Evolutionary conservation across 371 early-diverging fungal genomes (phyloP).

Genomic region (Syncephalastrum monosporum): DNA sequence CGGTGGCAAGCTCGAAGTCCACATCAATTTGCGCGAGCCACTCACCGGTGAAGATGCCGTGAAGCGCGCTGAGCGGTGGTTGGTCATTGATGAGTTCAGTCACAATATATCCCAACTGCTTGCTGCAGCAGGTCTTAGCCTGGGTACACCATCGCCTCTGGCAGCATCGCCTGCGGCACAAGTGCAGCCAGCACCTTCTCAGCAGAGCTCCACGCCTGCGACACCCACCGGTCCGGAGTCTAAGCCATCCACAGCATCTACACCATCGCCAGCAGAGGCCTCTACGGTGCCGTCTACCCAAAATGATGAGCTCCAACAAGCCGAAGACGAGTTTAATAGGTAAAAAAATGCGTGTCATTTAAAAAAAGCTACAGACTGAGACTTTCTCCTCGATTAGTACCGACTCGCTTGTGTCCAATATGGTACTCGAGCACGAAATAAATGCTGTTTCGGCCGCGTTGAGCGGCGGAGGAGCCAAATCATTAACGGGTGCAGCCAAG

Average conservation of each 20-base stretch:
- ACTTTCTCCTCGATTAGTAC: slow-evolving; percentile 44
- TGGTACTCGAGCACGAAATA: slow-evolving; percentile 77
- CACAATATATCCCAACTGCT: slow-evolving; percentile 24
- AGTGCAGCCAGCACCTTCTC: not conserved
- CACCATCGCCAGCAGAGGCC: slow-evolving; percentile 6
- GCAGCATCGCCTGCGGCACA: not conserved
- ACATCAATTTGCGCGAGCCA: slow-evolving; percentile 67
- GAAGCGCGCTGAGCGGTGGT: slow-evolving; percentile 68
- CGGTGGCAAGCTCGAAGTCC: slow-evolving; percentile 71
- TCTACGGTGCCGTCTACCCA: slow-evolving; percentile 4
- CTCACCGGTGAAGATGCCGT: slow-evolving; percentile 62
- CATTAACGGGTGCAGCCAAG: slow-evolving; percentile 33
- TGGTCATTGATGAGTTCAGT: slow-evolving; percentile 59
- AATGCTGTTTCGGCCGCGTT: slow-evolving; percentile 47
- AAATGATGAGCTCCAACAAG: slow-evolving; percentile 40
- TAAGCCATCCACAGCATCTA: not conserved
- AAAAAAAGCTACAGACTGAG: not conserved
- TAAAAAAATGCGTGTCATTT: slow-evolving; percentile 17
- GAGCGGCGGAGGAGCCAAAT: slow-evolving; percentile 23
- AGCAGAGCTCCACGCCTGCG: not conserved
- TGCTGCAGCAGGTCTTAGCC: slow-evolving; percentile 26
- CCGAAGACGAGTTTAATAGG: slow-evolving; percentile 53
- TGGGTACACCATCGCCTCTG: slow-evolving; percentile 11
- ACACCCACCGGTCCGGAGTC: not conserved
- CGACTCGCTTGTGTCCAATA: slow-evolving; percentile 73